Evolutionary conservation across 140 eudicot species (phyloP).

Genomic region (Cichorium intybus): DNA sequence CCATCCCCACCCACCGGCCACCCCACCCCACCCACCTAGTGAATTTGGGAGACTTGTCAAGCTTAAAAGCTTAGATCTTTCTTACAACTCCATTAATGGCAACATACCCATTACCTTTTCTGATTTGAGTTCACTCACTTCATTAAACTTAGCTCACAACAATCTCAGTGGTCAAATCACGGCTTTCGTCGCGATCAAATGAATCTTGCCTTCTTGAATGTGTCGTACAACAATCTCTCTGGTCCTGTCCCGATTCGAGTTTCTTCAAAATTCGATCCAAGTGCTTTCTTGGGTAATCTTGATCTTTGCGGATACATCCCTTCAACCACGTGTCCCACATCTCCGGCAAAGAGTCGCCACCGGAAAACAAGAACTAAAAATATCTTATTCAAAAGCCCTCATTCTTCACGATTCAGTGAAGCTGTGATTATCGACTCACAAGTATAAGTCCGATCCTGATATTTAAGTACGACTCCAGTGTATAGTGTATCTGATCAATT

Average conservation of each 20-base stretch:
- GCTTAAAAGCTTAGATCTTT: conserved; percentile 64
- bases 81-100: conserved; percentile 66
- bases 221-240: conserved; percentile 77
- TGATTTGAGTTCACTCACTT: conserved; percentile 40
- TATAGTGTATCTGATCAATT: too few relatives aligned
- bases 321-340: conserved; percentile 51
- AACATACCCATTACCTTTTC: conserved; percentile 55
- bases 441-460: too few relatives aligned
- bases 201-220: conserved; percentile 67
- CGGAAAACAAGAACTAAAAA: conserved; percentile 48
- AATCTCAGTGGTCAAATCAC: conserved; percentile 70
- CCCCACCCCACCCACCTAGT: too few relatives aligned
- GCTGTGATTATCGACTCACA: too few relatives aligned
- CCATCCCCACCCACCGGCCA: too few relatives aligned
- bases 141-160: conserved; percentile 54
- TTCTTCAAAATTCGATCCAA: conserved; percentile 58
- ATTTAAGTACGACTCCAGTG: too few relatives aligned
- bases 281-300: conserved; percentile 75
- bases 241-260: conserved; percentile 68
- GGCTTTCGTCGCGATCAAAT: conserved; percentile 48
- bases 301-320: conserved; percentile 77
- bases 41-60: conserved; percentile 49
- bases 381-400: conserved; percentile 61
- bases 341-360: conserved; percentile 34
- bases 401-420: too few relatives aligned